Evolutionary conservation across 768 basidiomycete genomes (phyloP).

Genomic region (Suillus spraguei): DNA sequence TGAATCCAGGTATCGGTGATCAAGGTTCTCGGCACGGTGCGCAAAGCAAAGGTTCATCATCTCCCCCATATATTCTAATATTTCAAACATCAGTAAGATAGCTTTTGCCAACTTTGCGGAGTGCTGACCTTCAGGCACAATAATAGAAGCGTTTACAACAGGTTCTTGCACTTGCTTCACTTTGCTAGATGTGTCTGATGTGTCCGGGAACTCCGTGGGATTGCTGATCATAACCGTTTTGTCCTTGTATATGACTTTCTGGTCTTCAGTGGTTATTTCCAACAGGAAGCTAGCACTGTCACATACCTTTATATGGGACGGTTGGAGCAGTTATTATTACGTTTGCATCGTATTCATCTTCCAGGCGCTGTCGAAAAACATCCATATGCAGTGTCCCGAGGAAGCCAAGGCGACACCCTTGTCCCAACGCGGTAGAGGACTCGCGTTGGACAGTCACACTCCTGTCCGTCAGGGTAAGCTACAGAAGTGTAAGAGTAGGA

Average conservation of each 20-base stretch:
- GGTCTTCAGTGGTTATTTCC: slow-evolving; percentile 9
- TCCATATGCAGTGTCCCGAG: slow-evolving; percentile 97
- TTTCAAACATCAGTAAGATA: background rate
- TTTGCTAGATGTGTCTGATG: slow-evolving; percentile 55
- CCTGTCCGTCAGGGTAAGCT: slow-evolving; percentile 86
- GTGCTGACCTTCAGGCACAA: slow-evolving; percentile 83
- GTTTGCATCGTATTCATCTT: slow-evolving; percentile 95
- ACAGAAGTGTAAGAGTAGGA: slow-evolving; percentile 16
- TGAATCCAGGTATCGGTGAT: slow-evolving; percentile 83
- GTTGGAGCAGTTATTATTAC: slow-evolving; percentile 96
- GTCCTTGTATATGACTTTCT: slow-evolving; percentile 72
- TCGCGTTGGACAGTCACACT: slow-evolving; percentile 91
- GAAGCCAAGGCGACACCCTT: slow-evolving; percentile 94
- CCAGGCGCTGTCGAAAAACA: slow-evolving; percentile 91
- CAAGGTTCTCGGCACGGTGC: slow-evolving; percentile 81
- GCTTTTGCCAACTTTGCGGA: background rate
- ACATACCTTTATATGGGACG: slow-evolving; percentile 84
- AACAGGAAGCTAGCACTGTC: background rate
- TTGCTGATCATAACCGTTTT: slow-evolving; percentile 76
- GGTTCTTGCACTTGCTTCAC: slow-evolving; percentile 89
- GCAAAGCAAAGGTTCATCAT: slow-evolving; percentile 95
- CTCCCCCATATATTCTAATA: slow-evolving; percentile 84
- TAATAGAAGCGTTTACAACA: slow-evolving; percentile 89
- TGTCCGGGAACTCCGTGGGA: slow-evolving; percentile 94
- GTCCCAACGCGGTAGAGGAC: slow-evolving; percentile 91